phyloP scores from a whole-genome alignment of 371 early-diverging fungal species.

The Catenaria anguillulae region DNA sequence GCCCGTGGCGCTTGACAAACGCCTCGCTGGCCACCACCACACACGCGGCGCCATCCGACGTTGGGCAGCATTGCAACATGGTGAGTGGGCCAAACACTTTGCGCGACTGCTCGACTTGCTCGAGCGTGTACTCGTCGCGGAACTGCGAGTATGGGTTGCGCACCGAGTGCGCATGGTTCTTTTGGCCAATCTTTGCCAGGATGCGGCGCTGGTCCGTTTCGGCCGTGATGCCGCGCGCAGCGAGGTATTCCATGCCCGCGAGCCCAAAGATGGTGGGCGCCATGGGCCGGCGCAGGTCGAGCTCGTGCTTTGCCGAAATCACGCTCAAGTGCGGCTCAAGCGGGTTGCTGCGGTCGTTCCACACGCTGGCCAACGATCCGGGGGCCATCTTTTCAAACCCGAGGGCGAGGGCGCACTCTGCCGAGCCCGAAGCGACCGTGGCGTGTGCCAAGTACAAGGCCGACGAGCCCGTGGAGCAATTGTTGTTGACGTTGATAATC shows the following conservation, averaged over 20 bases:
- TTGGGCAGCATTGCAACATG: slow-evolving; percentile 61
- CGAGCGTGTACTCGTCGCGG: slow-evolving; percentile 47
- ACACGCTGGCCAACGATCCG: slow-evolving; percentile 40
- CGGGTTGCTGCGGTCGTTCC: slow-evolving; percentile 48
- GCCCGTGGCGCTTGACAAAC: slow-evolving; percentile 43
- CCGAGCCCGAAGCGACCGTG: slow-evolving; percentile 43
- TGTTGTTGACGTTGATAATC: slow-evolving; percentile 60
- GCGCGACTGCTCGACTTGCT: slow-evolving; percentile 46
- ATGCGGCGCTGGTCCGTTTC: slow-evolving; percentile 16
- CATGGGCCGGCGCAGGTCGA: slow-evolving; percentile 39
- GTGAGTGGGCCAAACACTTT: slow-evolving; percentile 54
- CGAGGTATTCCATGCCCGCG: slow-evolving; percentile 56
- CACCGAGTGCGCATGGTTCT: slow-evolving; percentile 52
- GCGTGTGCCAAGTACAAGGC: slow-evolving; percentile 56
- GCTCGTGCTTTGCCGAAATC: slow-evolving; percentile 40
- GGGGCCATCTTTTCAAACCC: slow-evolving; percentile 65
- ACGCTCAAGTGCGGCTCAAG: slow-evolving; percentile 25
- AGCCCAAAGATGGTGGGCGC: slow-evolving; percentile 64
- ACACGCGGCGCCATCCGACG: slow-evolving; percentile 58
- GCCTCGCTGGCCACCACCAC: slow-evolving; percentile 50
- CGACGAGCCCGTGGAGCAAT: slow-evolving; percentile 62
- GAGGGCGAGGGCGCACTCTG: slow-evolving; percentile 58
- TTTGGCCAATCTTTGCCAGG: slow-evolving; percentile 55
- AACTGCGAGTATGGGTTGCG: slow-evolving; percentile 63
- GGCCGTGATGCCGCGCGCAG: slow-evolving; percentile 41